Evolutionary conservation across 345 rosid species (phyloP).

Genomic region (Hypericum androsaemum): DNA sequence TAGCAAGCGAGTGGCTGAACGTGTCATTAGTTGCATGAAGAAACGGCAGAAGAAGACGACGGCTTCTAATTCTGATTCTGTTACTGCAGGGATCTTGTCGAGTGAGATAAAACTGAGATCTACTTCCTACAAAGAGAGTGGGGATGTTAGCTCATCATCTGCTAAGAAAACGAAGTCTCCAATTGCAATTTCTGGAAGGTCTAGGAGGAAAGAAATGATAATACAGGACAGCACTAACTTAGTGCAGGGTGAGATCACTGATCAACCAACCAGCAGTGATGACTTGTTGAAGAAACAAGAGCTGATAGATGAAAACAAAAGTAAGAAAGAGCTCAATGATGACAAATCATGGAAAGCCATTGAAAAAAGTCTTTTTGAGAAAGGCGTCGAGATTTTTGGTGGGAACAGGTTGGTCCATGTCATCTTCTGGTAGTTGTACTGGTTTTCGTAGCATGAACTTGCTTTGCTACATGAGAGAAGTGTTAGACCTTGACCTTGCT

Average conservation of each 20-base stretch:
- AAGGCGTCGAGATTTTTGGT: slow-evolving; percentile 93
- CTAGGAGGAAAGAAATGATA: slow-evolving; percentile 44
- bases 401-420: slow-evolving; percentile 63
- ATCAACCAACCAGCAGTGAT: slow-evolving; percentile 39
- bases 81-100: slow-evolving; percentile 43
- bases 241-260: slow-evolving; percentile 30
- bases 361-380: slow-evolving; percentile 81
- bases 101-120: slow-evolving; percentile 43
- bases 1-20: slow-evolving; percentile 85
- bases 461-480: no score
- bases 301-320: slow-evolving; percentile 47
- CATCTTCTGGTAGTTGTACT: not conserved
- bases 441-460: not conserved
- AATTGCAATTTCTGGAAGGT: slow-evolving; percentile 30
- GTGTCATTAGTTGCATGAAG: slow-evolving; percentile 57
- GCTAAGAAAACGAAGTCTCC: slow-evolving; percentile 56
- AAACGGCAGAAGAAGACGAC: slow-evolving; percentile 76
- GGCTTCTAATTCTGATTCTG: slow-evolving; percentile 67
- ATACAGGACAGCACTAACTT: slow-evolving; percentile 26
- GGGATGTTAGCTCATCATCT: slow-evolving; percentile 69
- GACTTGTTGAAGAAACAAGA: slow-evolving; percentile 54
- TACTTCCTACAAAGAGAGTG: slow-evolving; percentile 51
- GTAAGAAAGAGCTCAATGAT: slow-evolving; percentile 40
- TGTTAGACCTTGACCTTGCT: no score
- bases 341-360: slow-evolving; percentile 68